Evolutionary conservation across 2,329 filamentous ascomycete genomes (phyloP), one percentile per base, ranked within the genome.

Genomic region (Penicillium hesseltinei): DNA sequence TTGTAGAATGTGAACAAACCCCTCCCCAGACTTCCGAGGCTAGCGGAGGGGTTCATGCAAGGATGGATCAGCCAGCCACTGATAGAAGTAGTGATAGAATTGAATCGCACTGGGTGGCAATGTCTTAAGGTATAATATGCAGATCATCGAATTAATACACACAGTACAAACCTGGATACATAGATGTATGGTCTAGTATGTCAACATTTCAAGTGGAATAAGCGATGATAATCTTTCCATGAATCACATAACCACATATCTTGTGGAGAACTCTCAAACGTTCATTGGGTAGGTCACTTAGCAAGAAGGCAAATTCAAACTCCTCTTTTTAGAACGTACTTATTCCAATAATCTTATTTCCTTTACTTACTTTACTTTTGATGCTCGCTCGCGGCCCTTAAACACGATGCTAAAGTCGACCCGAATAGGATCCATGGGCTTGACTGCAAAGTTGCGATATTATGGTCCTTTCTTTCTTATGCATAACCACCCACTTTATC

Each of bases 21-120:
- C 15, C 7, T 33, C 33, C 33, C 13, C 9, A 47, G 44, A n/a
- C 11, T 29, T 27, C 3, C 2, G 5, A 19, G 36, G n/a, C n/a
- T 39, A 15, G 31, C 21, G 19, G 46, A 25, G 29, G 23, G 13
- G 45, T 35, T 50, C 29, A 43, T 55, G 52, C 52, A 43, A 42
- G 52, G 45, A 50, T 55, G 52, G 45, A 50, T 55, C 39, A 19
- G 52, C 52, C 23, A 19, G 52, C 52, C 45, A 55, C 45, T 21
- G 17, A 55, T 19, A 31, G 33, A 47, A 15, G n/a, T 43, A 35
- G 44, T 21, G 13, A 43, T 23, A 27, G 11, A 21, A 15, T 19
- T 21, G 35, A n/a, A 13, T 47, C 15, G 2, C 35, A 54, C 19
- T 27, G 3, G 13, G 40, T 19, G 15, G 38, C 8, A 21, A n/a